phyloP scores from a whole-genome alignment of 441 rosid species.

The Syzygium syzygioides region DNA sequence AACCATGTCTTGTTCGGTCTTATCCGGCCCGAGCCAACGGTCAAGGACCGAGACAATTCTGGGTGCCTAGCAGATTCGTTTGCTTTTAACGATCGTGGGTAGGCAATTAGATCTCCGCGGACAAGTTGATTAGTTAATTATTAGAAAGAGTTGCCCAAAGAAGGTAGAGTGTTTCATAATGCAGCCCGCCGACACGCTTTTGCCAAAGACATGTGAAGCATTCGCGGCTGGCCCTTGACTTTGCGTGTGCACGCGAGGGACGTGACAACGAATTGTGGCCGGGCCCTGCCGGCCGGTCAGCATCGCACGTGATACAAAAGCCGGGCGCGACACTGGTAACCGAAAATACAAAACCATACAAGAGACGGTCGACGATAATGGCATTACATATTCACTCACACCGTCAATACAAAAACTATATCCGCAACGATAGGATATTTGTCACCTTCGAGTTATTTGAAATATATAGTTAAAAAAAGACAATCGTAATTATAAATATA shows the following conservation, averaged over 20 bases:
- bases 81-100: not conserved
- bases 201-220: not conserved
- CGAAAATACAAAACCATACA: not conserved
- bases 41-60: not conserved
- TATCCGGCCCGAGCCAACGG: not conserved
- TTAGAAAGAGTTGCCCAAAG: not conserved
- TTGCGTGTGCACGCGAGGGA: not conserved
- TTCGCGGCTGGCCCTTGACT: not conserved
- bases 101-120: not conserved
- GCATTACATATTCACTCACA: not conserved
- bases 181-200: not conserved
- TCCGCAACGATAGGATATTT: accelerated
- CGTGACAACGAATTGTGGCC: no score
- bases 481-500: not conserved
- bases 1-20: not conserved
- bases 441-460: not conserved
- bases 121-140: not conserved
- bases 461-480: not conserved
- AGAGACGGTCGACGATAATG: not conserved
- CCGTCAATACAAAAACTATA: accelerated
- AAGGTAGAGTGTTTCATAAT: accelerated
- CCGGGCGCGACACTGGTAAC: not conserved
- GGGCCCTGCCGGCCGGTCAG: no score
- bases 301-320: not conserved
- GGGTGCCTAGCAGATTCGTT: not conserved